Conservation (phyloP, 1,284 basidiomycete species). For the Ustilago lituana region DNA sequence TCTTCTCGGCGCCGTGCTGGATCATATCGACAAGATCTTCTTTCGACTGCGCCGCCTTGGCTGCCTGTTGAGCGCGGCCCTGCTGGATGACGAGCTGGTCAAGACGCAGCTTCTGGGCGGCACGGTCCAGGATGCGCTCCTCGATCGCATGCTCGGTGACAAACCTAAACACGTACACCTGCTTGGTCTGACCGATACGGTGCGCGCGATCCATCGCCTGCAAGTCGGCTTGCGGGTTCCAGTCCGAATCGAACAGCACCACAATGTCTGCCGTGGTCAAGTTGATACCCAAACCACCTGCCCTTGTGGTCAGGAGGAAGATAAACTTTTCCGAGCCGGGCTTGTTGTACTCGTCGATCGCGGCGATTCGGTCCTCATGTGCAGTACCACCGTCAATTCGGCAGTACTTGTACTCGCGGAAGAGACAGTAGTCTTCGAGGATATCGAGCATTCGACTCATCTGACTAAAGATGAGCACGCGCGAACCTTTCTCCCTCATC, state of each 20-base stretch:
- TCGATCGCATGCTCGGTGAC: slow-evolving; percentile 96
- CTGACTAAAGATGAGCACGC: slow-evolving; percentile 96
- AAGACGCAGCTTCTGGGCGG: slow-evolving; percentile 92
- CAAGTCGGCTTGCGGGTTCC: slow-evolving; percentile 98
- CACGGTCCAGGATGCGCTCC: slow-evolving; percentile 94
- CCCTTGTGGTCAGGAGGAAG: slow-evolving; percentile 95
- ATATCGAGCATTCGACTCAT: slow-evolving; percentile 97
- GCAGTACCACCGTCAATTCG: slow-evolving; percentile 95
- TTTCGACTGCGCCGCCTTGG: slow-evolving; percentile 83
- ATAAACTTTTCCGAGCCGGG: slow-evolving; percentile 95
- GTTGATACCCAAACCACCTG: slow-evolving; percentile 98
- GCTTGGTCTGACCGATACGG: slow-evolving; percentile 97
- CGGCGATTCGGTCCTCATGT: slow-evolving; percentile 92
- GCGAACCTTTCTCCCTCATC: slow-evolving; percentile 91
- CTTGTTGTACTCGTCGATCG: slow-evolving; percentile 98
- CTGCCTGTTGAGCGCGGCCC: slow-evolving; percentile 75
- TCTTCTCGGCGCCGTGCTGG: slow-evolving; percentile 95
- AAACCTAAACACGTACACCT: slow-evolving; percentile 97
- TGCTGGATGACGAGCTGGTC: slow-evolving; percentile 99
- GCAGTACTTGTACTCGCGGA: slow-evolving; percentile 86
- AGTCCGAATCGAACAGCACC: slow-evolving; percentile 96
- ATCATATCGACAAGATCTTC: slow-evolving; percentile 99
- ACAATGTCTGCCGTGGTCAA: slow-evolving; percentile 94
- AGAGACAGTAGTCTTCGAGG: slow-evolving; percentile 95
- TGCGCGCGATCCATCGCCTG: slow-evolving; percentile 99